Conservation (phyloP, 148 eudicot species). For the Vaccinium vitisidaea region DNA sequence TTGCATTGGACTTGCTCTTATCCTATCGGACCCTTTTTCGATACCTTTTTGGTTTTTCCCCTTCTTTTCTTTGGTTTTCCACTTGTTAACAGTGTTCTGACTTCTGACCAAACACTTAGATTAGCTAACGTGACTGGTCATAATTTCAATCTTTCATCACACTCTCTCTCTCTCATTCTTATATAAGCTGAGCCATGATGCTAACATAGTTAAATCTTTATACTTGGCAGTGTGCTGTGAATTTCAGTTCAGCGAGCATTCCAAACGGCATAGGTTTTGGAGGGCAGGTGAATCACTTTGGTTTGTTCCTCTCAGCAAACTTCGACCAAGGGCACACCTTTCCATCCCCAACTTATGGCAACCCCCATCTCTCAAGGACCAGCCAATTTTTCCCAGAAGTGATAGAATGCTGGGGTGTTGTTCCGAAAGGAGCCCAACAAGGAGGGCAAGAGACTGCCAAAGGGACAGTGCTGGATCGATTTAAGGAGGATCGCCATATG, state of each 20-base stretch:
- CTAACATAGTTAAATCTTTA: background rate
- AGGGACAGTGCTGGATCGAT: constrained; percentile 84
- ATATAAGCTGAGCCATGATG: background rate
- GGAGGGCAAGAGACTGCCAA: constrained; percentile 35
- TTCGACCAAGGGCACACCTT: constrained; percentile 85
- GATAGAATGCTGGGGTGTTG: constrained; percentile 94
- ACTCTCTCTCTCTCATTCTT: background rate
- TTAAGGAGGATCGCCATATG: constrained; percentile 91
- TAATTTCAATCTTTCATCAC: background rate
- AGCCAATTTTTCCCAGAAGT: constrained; percentile 68
- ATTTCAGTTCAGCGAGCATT: constrained; percentile 74
- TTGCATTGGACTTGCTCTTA: too few species aligned
- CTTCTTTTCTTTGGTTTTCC: background rate
- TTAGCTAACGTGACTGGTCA: background rate
- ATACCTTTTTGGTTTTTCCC: background rate
- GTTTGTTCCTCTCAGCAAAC: constrained; percentile 79
- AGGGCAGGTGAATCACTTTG: constrained; percentile 66
- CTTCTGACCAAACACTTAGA: background rate
- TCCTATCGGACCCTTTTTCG: background rate
- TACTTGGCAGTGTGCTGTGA: constrained; percentile 68
- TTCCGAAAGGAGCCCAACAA: constrained; percentile 47
- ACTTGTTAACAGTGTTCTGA: background rate
- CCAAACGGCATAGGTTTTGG: constrained; percentile 97
- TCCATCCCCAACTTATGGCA: constrained; percentile 74
- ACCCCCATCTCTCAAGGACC: constrained; percentile 67